phyloP scores from a whole-genome alignment of 2,329 filamentous ascomycete genomes.

The Chrysosporium queenslandicum region DNA sequence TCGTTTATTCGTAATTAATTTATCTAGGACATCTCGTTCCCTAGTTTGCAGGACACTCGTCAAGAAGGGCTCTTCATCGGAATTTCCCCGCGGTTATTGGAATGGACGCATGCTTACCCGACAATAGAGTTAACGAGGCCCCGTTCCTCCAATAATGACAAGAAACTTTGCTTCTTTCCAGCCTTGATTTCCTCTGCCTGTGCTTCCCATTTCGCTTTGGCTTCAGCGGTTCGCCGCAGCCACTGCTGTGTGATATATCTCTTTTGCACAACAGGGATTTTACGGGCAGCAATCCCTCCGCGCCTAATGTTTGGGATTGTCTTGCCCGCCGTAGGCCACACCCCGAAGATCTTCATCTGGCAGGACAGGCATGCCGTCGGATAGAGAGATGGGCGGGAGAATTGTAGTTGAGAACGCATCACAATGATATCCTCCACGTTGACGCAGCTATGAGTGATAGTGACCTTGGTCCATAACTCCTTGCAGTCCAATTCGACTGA shows the following conservation, averaged over 20 bases:
- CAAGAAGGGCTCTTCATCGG: neutral
- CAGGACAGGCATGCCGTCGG: constrained; percentile 1
- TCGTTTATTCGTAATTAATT: constrained; percentile 37
- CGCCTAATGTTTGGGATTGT: too few species aligned
- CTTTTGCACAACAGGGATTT: constrained; percentile 1
- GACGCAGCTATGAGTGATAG: too few species aligned
- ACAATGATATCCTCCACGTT: neutral
- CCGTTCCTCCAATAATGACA: constrained; percentile 38
- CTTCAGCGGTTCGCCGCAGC: constrained; percentile 31
- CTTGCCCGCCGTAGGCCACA: neutral
- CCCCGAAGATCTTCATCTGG: neutral
- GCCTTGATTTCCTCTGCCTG: constrained; percentile 36
- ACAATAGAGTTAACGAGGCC: constrained; percentile 39
- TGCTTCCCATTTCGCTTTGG: constrained; percentile 32
- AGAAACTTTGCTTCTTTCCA: constrained; percentile 37
- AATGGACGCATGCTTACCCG: constrained; percentile 22
- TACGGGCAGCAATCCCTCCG: neutral
- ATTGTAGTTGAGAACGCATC: constrained; percentile 1
- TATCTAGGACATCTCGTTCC: constrained; percentile 35
- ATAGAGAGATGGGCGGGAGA: neutral
- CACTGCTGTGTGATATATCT: constrained; percentile 33
- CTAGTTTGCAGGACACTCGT: constrained; percentile 19
- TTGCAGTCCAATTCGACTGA: neutral
- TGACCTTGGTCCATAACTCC: neutral
- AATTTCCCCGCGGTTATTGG: too few species aligned